Evolutionary conservation across 495 filamentous ascomycete genomes (phyloP), one percentile per base, ranked within the genome.

Genomic region (Annulohypoxylon moriforme): DNA sequence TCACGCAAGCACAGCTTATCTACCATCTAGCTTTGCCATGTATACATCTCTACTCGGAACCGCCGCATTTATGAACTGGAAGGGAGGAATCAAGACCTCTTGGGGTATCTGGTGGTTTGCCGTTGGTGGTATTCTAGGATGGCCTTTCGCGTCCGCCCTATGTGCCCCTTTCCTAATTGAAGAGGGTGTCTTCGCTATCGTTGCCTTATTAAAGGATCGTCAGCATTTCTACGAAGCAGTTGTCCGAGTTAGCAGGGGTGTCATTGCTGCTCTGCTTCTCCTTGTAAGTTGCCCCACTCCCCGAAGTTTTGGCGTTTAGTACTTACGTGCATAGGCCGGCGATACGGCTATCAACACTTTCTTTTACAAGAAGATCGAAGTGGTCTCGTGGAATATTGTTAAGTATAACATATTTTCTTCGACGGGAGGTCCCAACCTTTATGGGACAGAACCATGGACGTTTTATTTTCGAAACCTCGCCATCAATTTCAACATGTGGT

Each of bases 11-110:
- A 85, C 89, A 10, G 88, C 94, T 27, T 98, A 92, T 76, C 87
- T 99, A 6, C 96, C 96, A 2, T 96, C 93, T 16, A 97, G 93
- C 71, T 98, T 98, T 75, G 93, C 96, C 42, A 99, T 98, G 96
- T 97, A 97, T 77, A 93, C 89, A 47, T 89, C 89, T 9, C 96
- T 95, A 87, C 83, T 97, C 16, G 96, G 94, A 1, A 86, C 94
- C 66, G 89, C 93, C 13, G 88, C 92, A 2, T 98, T 99, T 78
- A 89, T 99, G 85, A 91, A 96, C 77, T 92, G 91, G 86, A 87
- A 86, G 40, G 88, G 89, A 4, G 91, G 92, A 0, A 83, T 91
- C 53, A 91, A 89, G 75, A 95, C 92, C 0, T 90, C 91, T 0
- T 84, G 89, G 78, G 95, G 93, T 18, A 93, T 98, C 56, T 91